Evolutionary conservation across 164 flowering plant genomes (phyloP).

Genomic region (Amborella trichopoda): DNA sequence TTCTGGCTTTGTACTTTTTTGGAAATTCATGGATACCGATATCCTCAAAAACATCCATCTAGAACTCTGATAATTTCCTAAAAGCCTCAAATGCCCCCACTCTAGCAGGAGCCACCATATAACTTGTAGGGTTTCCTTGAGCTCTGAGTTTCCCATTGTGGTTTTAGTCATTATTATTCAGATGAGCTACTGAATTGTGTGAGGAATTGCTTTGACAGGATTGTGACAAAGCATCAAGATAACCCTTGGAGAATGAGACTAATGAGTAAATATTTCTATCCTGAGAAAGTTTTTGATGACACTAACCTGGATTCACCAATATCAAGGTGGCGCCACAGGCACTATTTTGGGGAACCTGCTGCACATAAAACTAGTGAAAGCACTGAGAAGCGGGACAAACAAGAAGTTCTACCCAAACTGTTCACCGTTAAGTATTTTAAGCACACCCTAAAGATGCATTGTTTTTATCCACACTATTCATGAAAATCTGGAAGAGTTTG

Average conservation of each 20-base stretch:
- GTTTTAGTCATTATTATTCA: too few species aligned
- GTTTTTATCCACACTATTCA: not conserved
- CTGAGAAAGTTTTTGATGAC: constrained; percentile 57
- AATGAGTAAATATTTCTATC: constrained; percentile 44
- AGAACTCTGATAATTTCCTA: too few species aligned
- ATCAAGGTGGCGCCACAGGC: constrained; percentile 46
- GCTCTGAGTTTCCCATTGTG: too few species aligned
- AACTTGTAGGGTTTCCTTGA: too few species aligned
- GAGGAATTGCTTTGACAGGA: constrained; percentile 22
- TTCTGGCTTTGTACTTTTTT: too few species aligned
- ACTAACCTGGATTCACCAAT: constrained; percentile 28
- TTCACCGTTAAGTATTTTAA: constrained; percentile 21
- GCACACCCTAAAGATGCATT: not conserved
- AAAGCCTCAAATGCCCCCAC: too few species aligned
- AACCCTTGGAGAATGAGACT: constrained; percentile 31
- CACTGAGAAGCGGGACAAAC: constrained; percentile 10
- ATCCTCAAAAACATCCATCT: too few species aligned
- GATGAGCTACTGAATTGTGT: constrained; percentile 1
- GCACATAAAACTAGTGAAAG: constrained; percentile 12
- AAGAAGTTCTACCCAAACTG: constrained; percentile 10
- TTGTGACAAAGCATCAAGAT: constrained; percentile 34
- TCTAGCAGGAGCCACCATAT: too few species aligned
- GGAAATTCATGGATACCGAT: too few species aligned
- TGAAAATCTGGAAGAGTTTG: not conserved
- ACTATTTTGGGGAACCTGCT: constrained; percentile 24